Evolutionary conservation across 2,329 filamentous ascomycete genomes (phyloP).

Genomic region (Phaeophleospora eucalypticola): DNA sequence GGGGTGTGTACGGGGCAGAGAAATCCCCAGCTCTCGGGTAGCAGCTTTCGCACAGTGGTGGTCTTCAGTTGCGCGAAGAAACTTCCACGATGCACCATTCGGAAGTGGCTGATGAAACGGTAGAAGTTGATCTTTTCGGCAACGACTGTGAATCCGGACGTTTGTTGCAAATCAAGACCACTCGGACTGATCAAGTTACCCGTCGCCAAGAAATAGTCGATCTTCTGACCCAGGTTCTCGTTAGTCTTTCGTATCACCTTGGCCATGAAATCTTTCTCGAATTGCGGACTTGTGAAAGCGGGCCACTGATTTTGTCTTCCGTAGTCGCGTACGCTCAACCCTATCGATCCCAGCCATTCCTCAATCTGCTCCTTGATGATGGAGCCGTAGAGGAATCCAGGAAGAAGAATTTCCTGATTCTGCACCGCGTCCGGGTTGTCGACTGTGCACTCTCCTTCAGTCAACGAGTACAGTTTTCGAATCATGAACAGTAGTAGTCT

Average conservation of each 20-base stretch:
- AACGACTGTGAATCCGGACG: conserved; percentile 91
- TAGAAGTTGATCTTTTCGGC: conserved; percentile 99
- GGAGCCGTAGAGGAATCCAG: conserved; percentile 90
- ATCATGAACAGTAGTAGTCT: conserved; percentile 93
- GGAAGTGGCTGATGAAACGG: conserved; percentile 97
- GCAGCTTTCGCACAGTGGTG: conserved; percentile 88
- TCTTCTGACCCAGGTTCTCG: conserved; percentile 77
- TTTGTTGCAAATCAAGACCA: conserved; percentile 89
- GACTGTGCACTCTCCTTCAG: conserved; percentile 84
- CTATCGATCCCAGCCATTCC: conserved; percentile 72
- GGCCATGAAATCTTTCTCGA: conserved; percentile 71
- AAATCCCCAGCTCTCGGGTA: conserved; percentile 98
- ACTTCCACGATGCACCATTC: conserved; percentile 97
- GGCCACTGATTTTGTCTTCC: conserved; percentile 48
- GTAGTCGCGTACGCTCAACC: conserved; percentile 46
- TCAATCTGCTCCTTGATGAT: conserved; percentile 93
- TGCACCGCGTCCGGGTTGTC: conserved; percentile 97
- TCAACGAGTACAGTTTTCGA: conserved; percentile 87
- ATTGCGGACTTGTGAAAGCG: conserved; percentile 70
- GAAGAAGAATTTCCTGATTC: conserved; percentile 90
- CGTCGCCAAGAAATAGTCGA: conserved; percentile 95
- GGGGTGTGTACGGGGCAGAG: conserved; percentile 96
- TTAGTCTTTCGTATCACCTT: conserved; percentile 78
- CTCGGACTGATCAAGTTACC: conserved; percentile 89
- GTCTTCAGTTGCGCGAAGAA: conserved; percentile 98